phyloP scores from a whole-genome alignment of 225 moss, liverwort and hornwort genomes.

The Rhytidiadelphus loreus region DNA sequence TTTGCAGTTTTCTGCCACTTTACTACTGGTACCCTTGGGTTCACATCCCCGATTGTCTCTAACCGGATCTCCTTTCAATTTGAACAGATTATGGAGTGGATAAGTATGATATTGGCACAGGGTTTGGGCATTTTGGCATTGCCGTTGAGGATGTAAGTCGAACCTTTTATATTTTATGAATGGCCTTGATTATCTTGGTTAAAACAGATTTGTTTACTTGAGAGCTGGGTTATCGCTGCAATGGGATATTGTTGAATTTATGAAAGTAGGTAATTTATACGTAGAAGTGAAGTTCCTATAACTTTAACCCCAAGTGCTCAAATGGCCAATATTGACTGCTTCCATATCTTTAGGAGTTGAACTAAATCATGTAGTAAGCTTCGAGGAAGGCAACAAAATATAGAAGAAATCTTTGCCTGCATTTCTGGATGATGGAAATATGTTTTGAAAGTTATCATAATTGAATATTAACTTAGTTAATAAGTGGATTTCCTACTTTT shows the following conservation, averaged over 20 bases:
- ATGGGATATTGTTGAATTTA: not conserved
- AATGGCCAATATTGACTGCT: not conserved
- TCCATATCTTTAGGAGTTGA: not conserved
- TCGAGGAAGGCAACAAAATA: not conserved
- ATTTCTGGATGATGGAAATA: not conserved
- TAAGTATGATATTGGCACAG: slow-evolving; percentile 88
- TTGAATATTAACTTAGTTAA: not conserved
- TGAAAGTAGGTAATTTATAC: not conserved
- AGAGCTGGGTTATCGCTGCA: not conserved
- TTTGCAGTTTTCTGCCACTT: not conserved
- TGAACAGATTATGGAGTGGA: slow-evolving; percentile 86
- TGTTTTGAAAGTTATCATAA: not conserved
- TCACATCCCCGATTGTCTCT: not conserved
- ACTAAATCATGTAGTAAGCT: not conserved
- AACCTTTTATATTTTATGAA: not conserved
- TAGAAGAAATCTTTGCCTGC: not conserved
- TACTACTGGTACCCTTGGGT: not conserved
- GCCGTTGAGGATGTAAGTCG: slow-evolving; percentile 86
- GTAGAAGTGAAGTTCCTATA: not conserved
- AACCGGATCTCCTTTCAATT: not conserved
- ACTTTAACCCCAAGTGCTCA: not conserved
- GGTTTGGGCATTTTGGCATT: slow-evolving; percentile 93
- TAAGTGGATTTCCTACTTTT: not conserved
- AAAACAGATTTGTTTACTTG: not conserved
- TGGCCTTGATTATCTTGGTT: not conserved